Evolutionary conservation across 495 filamentous ascomycete species (phyloP), one percentile per base, ranked within the genome.

Genomic region (Podospora sp.): DNA sequence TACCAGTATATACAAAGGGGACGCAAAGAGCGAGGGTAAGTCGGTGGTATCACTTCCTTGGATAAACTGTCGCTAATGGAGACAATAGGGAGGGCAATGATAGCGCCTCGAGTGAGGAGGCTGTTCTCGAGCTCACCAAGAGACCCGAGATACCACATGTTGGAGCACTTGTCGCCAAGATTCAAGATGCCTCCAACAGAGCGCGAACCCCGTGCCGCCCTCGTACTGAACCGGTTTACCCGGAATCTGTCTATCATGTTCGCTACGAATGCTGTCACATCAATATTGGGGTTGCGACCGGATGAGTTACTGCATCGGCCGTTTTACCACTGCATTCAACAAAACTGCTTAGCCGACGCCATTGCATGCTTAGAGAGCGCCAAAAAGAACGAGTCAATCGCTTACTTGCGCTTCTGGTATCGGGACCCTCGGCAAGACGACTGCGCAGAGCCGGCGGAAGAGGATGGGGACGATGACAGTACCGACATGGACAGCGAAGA

Each of bases 371-470:
- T 97, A 52, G 92, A 96, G 73, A 89, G 88, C 69, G 93, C 93
- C 7, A 96, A 97, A 74, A 89, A 88, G n/a, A 96, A 97, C 70
- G 92, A 96, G 69, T 96, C 93, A 14, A 96, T 97, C 70, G 92
- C 93, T 16, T 97, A 97, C 71, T 82, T 97, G 60, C 90, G 93
- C n/a, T 97, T 97, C 73, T 92, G 87, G 84, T 94, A 89, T 75
- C 85, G 91, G 36, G 90, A 96, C 76, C 92, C 92, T 27, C 82
- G 84, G 63, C 73, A 79, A 0, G 79, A 79, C 9, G 77, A 75
- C 50, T 16, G 8, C 20, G 52, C 18, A 1, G 73, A 78, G 5
- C 72, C 72, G 1, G 72, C 74, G 2, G 73, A 75, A 16, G 67
- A 73, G 7, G 69, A 68, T 4, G 75, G 71, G 20, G 76, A 78